Evolutionary conservation across 2,329 filamentous ascomycete genomes (phyloP), one percentile per base, ranked within the genome.

Genomic region (Cryphonectria radicalis): DNA sequence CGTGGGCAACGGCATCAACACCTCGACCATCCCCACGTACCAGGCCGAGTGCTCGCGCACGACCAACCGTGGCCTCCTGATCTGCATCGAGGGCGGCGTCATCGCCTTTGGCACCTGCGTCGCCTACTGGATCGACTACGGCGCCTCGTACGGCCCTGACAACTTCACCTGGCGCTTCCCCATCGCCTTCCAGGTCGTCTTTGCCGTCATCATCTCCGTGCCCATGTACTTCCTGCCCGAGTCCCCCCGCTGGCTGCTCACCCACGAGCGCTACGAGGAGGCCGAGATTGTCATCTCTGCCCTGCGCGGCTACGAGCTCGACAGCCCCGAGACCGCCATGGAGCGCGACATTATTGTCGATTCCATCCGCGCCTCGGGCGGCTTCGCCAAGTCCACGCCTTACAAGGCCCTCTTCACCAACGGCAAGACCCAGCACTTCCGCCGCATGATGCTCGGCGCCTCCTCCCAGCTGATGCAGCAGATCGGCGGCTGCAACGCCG

Each of bases 341-440:
- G 88, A 92, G 79, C 86, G 87, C 69, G 85, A 87, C 70, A 81
- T 90, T 72, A 90, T 91, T 71, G 82, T 90, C 46, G 89, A 91
- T 76, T 90, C 87, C 1, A 89, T 92, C 73, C 84, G 85, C 57
- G 87, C 87, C 60, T 86, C 84, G 35, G 86, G 84, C 40, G 81
- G 81, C 70, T 78, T 78, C 55, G 82, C 81, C 57, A 84, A 83
- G 81, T 82, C 78, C 74, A 85, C 84, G 0, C 84, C 84, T 0
- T 77, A 86, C 77, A 87, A 84, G 74, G 85, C 87, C 0, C 82
- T 91, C 1, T 84, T 90, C 76, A 90, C 88, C 0, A 84, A 85
- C 65, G 89, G 89, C 73, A 90, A 89, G 80, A 90, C 88, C 0
- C 89, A 92, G 79, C 89, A 91, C 76, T 87, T 90, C 80, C 86